A percentile compares a stretch with the other conserved stretches of the same genome.
phyloP scores from a whole-genome alignment of 345 rosid genomes.

The Eucalyptus paniculata region DNA sequence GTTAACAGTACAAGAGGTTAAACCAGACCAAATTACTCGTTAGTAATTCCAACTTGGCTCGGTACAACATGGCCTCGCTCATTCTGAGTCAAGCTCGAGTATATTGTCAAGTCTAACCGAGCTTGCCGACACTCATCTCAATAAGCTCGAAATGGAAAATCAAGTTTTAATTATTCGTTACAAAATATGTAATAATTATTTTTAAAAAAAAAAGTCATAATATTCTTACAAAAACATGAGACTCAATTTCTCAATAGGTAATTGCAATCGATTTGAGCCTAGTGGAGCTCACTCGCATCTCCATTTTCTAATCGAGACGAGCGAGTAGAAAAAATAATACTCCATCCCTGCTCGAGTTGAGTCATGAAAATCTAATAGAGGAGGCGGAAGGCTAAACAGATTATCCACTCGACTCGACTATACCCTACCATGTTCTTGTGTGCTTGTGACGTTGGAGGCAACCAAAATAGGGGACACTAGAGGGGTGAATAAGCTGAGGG shows the following conservation, averaged over 20 bases:
- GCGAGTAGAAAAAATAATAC: neutral
- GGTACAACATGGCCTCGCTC: neutral
- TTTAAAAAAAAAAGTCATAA: neutral
- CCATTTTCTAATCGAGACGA: neutral
- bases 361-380: neutral
- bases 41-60: neutral
- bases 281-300: neutral
- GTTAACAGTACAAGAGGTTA: neutral
- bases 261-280: neutral
- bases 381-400: neutral
- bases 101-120: neutral
- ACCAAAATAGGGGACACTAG: neutral
- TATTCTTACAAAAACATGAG: neutral
- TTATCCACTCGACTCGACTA: neutral
- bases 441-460: neutral
- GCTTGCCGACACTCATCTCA: neutral
- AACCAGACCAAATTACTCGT: neutral
- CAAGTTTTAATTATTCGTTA: neutral
- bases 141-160: neutral
- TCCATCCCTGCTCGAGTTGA: neutral
- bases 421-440: neutral
- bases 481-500: neutral
- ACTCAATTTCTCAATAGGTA: neutral
- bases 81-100: neutral
- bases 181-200: neutral